Conservation (phyloP, 73 alveolate genomes). For the Tetrahymena borealis region DNA sequence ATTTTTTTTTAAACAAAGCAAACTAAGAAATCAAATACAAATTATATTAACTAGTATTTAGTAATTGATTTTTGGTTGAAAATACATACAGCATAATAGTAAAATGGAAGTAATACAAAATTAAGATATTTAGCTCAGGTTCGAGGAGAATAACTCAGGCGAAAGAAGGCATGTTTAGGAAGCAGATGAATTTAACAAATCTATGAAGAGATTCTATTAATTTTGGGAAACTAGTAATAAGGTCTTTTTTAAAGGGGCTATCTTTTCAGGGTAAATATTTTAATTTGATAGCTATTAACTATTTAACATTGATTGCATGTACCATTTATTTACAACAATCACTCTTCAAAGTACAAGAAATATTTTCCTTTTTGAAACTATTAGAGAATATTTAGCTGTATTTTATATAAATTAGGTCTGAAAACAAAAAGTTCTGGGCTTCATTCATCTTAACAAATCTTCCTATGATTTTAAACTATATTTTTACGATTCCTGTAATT, state of each 20-base stretch:
- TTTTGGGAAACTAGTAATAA: conserved; percentile 35
- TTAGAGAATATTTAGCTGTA: no score
- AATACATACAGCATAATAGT: background rate
- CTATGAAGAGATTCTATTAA: conserved; percentile 9
- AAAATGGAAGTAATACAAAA: background rate
- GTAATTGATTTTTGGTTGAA: background rate
- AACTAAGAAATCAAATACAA: background rate
- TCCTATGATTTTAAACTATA: conserved; percentile 21
- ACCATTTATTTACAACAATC: no score
- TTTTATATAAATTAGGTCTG: conserved; percentile 35
- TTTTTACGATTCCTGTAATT: conserved; percentile 31
- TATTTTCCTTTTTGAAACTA: no score
- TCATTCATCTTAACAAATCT: conserved; percentile 11
- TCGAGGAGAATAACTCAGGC: background rate
- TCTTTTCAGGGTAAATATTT: conserved; percentile 31
- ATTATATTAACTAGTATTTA: background rate
- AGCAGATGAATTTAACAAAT: background rate
- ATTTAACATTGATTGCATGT: no score
- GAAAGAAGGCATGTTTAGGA: background rate
- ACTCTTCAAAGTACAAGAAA: no score
- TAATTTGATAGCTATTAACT: no score
- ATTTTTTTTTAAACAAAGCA: background rate
- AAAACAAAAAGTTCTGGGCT: conserved; percentile 37
- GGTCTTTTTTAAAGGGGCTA: conserved; percentile 14
- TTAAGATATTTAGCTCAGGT: background rate